phyloP scores from a whole-genome alignment of 495 filamentous ascomycete genomes.

The Penicillium diatomitis region DNA sequence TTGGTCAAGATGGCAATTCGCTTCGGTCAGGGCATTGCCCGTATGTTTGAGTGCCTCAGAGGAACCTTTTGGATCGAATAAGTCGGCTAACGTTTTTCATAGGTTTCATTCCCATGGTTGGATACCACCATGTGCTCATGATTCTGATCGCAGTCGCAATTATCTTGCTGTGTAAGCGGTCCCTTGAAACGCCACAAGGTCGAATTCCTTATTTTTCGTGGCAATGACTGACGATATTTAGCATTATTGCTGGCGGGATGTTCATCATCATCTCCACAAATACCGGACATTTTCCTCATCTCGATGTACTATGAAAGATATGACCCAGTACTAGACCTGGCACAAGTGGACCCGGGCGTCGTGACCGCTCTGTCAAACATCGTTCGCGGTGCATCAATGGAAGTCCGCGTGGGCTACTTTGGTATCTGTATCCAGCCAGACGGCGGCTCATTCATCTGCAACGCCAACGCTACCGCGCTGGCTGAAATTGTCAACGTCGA shows the following conservation, averaged over 20 bases:
- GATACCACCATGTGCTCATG: slow-evolving; percentile 99
- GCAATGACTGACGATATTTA: slow-evolving; percentile 21
- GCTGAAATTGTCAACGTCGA: slow-evolving; percentile 54
- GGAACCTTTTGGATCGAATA: too few species aligned
- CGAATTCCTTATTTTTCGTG: background rate
- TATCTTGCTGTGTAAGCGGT: slow-evolving; percentile 80
- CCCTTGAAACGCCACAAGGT: background rate
- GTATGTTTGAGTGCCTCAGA: slow-evolving; percentile 16
- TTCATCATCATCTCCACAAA: slow-evolving; percentile 59
- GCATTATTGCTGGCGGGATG: slow-evolving; percentile 60
- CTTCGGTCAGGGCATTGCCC: slow-evolving; percentile 21
- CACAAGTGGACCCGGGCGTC: slow-evolving; percentile 80
- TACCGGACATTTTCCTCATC: slow-evolving; percentile 62
- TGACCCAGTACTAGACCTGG: slow-evolving; percentile 49
- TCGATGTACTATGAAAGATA: slow-evolving; percentile 61
- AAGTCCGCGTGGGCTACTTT: slow-evolving; percentile 66
- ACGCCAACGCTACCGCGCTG: slow-evolving; percentile 56
- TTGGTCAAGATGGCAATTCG: slow-evolving; percentile 20
- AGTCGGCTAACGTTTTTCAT: background rate
- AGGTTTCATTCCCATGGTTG: slow-evolving; percentile 91
- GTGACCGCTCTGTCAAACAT: slow-evolving; percentile 57
- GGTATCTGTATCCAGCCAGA: slow-evolving; percentile 59
- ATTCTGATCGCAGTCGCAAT: slow-evolving; percentile 89
- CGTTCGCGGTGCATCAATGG: slow-evolving; percentile 51
- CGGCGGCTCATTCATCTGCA: slow-evolving; percentile 55